These are phyloP conservation scores for Diutina catenulata DNA, from an alignment of 1,139 yeast genomes.

Conservation along the genomic window DNA sequence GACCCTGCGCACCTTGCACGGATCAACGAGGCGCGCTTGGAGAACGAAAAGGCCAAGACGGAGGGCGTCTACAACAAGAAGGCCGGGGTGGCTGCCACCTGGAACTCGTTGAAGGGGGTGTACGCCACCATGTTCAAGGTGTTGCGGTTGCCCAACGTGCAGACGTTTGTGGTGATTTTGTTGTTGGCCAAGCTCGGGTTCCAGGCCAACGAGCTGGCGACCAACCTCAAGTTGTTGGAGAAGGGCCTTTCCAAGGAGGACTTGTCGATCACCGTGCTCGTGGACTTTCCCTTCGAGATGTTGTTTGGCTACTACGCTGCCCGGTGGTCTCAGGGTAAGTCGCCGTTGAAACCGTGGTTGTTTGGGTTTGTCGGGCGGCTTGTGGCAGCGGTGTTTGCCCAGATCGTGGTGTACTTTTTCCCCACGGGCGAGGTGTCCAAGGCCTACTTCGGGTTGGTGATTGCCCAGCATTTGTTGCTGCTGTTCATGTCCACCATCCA, in stretches of 20 bases:
- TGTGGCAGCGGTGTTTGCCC: slow-evolving; percentile 65
- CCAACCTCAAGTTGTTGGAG: slow-evolving; percentile 84
- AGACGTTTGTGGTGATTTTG: slow-evolving; percentile 61
- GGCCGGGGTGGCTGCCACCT: slow-evolving; percentile 7
- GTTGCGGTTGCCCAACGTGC: slow-evolving; percentile 2
- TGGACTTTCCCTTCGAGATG: slow-evolving; percentile 94
- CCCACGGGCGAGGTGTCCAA: slow-evolving; percentile 37
- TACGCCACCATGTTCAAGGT: slow-evolving; percentile 48
- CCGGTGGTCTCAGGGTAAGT: slow-evolving; percentile 73
- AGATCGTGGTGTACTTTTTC: slow-evolving; percentile 57
- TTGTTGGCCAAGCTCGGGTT: slow-evolving; percentile 81
- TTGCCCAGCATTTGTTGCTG: slow-evolving; percentile 71
- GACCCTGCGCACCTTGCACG: slow-evolving; percentile 43
- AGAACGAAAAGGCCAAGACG: slow-evolving; percentile 13
- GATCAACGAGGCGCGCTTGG: slow-evolving; percentile 28
- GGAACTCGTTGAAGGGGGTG: slow-evolving; percentile 31
- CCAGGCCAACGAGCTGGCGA: slow-evolving; percentile 93
- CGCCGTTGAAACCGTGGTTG: slow-evolving; percentile 79
- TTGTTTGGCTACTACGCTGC: slow-evolving; percentile 94
- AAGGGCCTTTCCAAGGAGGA: slow-evolving; percentile 91
- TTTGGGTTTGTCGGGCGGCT: slow-evolving; percentile 82
- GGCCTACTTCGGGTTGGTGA: slow-evolving; percentile 51
- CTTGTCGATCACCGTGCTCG: slow-evolving; percentile 79
- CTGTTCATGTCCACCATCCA: slow-evolving; percentile 93
- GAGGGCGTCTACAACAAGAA: slow-evolving; percentile 11